These are phyloP conservation scores for Hypomontagnella submonticulosa DNA, from an alignment of 495 filamentous ascomycete genomes.

Conservation along the genomic window DNA sequence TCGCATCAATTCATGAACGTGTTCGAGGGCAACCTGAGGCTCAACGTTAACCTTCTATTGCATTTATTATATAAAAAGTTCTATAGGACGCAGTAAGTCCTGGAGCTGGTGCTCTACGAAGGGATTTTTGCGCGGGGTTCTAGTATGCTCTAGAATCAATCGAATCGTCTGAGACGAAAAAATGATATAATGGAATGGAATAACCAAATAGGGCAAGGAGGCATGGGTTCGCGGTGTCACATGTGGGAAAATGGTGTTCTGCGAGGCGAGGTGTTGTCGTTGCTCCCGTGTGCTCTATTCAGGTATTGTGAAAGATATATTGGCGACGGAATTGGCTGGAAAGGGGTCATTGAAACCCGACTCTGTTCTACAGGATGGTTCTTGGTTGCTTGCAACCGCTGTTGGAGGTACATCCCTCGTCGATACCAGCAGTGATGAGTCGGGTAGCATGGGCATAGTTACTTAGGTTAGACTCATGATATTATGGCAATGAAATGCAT, in stretches of 20 bases:
- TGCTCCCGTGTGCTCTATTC: conserved; percentile 11
- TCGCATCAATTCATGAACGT: conserved; percentile 93
- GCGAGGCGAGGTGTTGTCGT: conserved; percentile 13
- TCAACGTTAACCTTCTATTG: conserved; percentile 96
- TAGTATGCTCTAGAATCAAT: background rate
- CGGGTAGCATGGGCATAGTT: conserved; percentile 37
- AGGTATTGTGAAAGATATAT: conserved; percentile 17
- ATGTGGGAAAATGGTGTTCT: conserved; percentile 37
- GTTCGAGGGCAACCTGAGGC: conserved; percentile 85
- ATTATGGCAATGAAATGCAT: conserved; percentile 40
- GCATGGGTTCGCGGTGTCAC: conserved; percentile 29
- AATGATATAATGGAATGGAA: conserved; percentile 16
- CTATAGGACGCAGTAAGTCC: conserved; percentile 77
- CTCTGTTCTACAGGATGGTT: conserved; percentile 30
- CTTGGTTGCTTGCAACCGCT: conserved; percentile 30
- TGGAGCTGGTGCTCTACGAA: conserved; percentile 17
- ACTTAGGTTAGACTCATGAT: conserved; percentile 32
- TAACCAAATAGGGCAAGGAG: conserved; percentile 13
- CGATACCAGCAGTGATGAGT: conserved; percentile 34
- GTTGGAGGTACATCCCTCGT: conserved; percentile 15
- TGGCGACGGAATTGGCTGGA: conserved; percentile 22
- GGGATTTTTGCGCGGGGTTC: background rate
- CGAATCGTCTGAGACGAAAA: conserved; percentile 11
- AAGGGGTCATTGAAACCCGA: conserved; percentile 23
- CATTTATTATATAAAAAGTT: conserved; percentile 99